Percentiles rank a stretch among this genome's conserved stretches.
phyloP scores from a whole-genome alignment of 345 rosid species.

The Carallia brachiata region DNA sequence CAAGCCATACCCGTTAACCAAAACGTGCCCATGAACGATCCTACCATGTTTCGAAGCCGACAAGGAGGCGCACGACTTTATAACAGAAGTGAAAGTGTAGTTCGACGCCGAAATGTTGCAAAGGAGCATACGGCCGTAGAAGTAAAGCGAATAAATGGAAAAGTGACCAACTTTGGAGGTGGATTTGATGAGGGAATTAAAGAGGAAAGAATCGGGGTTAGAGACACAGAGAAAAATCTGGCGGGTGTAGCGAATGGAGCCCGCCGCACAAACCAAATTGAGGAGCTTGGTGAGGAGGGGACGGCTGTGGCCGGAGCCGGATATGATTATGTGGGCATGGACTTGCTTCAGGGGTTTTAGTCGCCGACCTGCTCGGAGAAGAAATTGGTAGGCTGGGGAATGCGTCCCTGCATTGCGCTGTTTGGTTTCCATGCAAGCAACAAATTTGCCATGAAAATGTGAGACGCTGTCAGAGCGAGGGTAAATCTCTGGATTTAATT shows the following conservation, averaged over 20 bases:
- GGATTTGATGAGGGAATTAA: slow-evolving; percentile 54
- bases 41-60: slow-evolving; percentile 46
- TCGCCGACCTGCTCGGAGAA: slow-evolving; percentile 66
- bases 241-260: slow-evolving; percentile 48
- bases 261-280: slow-evolving; percentile 54
- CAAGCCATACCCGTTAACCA: slow-evolving; percentile 51
- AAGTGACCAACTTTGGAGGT: slow-evolving; percentile 46
- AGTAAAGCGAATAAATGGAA: slow-evolving; percentile 45
- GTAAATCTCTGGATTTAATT: neutral
- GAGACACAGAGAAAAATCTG: slow-evolving; percentile 53
- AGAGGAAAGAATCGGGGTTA: slow-evolving; percentile 68
- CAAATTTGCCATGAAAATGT: slow-evolving; percentile 29
- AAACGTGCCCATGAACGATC: slow-evolving; percentile 55
- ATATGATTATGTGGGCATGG: slow-evolving; percentile 52
- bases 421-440: slow-evolving; percentile 35
- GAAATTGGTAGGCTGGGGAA: slow-evolving; percentile 54
- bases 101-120: slow-evolving; percentile 43
- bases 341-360: slow-evolving; percentile 61
- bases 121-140: slow-evolving; percentile 56
- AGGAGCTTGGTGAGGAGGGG: slow-evolving; percentile 78
- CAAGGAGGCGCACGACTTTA: slow-evolving; percentile 67
- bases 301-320: slow-evolving; percentile 52
- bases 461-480: too few species aligned
- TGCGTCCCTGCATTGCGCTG: slow-evolving; percentile 17
- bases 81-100: slow-evolving; percentile 71